Conservation (phyloP, 2,329 filamentous ascomycete species). For the Colletotrichum spinosum region DNA sequence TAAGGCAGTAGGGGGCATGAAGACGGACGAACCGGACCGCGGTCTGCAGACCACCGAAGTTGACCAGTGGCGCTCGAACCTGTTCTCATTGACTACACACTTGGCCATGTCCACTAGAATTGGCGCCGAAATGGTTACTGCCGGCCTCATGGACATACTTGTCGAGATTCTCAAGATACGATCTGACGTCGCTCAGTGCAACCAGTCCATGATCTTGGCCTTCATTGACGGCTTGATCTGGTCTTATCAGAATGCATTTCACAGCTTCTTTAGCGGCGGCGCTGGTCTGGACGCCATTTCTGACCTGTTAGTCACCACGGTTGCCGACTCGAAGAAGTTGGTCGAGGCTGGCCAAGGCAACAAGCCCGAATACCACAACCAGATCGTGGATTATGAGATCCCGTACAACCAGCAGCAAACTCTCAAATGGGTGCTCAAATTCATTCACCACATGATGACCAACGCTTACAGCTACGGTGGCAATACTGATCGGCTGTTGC, state of each 20-base stretch:
- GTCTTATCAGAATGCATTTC: conserved; percentile 85
- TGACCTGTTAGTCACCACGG: conserved; percentile 85
- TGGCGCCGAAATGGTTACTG: conserved; percentile 86
- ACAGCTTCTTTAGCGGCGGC: conserved; percentile 78
- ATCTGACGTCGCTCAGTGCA: conserved; percentile 83
- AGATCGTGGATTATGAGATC: conserved; percentile 91
- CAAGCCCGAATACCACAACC: conserved; percentile 75
- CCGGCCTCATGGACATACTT: conserved; percentile 89
- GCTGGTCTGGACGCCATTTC: conserved; percentile 91
- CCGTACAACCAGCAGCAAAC: conserved; percentile 95
- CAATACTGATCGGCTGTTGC: conserved; percentile 88
- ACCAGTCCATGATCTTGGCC: conserved; percentile 84
- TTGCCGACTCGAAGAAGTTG: conserved; percentile 74
- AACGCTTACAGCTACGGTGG: conserved; percentile 76
- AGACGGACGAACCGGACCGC: conserved; percentile 64
- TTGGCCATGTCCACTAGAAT: conserved; percentile 81
- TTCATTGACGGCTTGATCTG: conserved; percentile 93
- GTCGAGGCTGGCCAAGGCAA: conserved; percentile 80
- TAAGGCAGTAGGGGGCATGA: conserved; percentile 88
- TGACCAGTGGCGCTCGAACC: conserved; percentile 89
- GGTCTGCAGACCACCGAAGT: conserved; percentile 72
- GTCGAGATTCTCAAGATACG: conserved; percentile 89
- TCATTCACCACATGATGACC: conserved; percentile 94
- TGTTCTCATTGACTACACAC: conserved; percentile 89
- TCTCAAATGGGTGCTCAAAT: conserved; percentile 93